Percentiles rank a stretch among this genome's conserved stretches.
These are phyloP conservation scores for Coniochaeta sp. DNA, from an alignment of 2,329 filamentous ascomycete genomes.

Conservation along the genomic window DNA sequence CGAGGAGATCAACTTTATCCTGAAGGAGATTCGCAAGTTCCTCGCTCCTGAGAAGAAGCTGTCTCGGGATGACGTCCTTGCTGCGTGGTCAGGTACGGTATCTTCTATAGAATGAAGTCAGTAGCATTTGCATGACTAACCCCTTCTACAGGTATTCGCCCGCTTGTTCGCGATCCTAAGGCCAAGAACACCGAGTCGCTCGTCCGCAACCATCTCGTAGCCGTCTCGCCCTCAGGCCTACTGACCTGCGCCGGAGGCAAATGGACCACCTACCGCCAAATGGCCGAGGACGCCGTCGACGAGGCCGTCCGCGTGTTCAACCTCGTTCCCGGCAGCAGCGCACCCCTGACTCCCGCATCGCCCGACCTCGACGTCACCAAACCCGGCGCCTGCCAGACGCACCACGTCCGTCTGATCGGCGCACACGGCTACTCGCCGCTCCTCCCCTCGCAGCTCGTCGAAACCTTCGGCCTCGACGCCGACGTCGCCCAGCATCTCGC, in stretches of 20 bases:
- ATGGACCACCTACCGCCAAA: slow-evolving; percentile 90
- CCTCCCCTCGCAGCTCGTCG: slow-evolving; percentile 75
- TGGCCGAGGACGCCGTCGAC: slow-evolving; percentile 86
- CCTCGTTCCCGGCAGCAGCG: slow-evolving; percentile 47
- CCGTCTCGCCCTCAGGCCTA: slow-evolving; percentile 70
- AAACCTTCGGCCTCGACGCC: slow-evolving; percentile 56
- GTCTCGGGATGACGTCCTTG: slow-evolving; percentile 77
- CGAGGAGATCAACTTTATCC: slow-evolving; percentile 81
- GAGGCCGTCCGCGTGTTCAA: slow-evolving; percentile 64
- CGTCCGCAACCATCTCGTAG: slow-evolving; percentile 78
- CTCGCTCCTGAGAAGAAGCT: slow-evolving; percentile 79
- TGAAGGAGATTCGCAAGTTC: slow-evolving; percentile 76
- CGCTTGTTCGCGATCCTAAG: slow-evolving; percentile 79
- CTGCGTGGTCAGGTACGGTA: slow-evolving; percentile 69
- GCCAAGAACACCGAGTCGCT: slow-evolving; percentile 80
- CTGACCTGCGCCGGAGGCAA: slow-evolving; percentile 84
- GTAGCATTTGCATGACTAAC: background rate
- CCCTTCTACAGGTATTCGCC: slow-evolving; percentile 43
- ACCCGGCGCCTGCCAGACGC: slow-evolving; percentile 70
- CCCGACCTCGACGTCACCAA: slow-evolving; percentile 40
- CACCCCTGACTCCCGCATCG: slow-evolving; percentile 54
- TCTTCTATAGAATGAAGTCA: no score
- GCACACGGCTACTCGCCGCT: slow-evolving; percentile 79
- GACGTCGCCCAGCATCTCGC: slow-evolving; percentile 59
- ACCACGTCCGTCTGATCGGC: slow-evolving; percentile 72